A percentile compares a stretch with the other conserved stretches of the same genome.
Evolutionary conservation across 2,329 filamentous ascomycete species (phyloP).

Genomic region (Xylaria sp.): DNA sequence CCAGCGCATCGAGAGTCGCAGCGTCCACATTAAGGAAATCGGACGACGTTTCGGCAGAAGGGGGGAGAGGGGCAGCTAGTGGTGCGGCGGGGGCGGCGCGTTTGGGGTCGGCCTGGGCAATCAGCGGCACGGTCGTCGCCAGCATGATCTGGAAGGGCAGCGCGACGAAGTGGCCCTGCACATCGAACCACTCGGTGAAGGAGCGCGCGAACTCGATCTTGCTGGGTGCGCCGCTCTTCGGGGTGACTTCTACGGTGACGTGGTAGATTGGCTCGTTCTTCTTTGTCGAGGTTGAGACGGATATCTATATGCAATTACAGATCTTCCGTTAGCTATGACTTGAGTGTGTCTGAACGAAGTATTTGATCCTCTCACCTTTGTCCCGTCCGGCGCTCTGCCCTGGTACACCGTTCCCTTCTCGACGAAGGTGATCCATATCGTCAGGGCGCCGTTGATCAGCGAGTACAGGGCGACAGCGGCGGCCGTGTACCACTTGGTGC

Average conservation of each 20-base stretch:
- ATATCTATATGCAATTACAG: slow-evolving; percentile 64
- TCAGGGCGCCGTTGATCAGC: slow-evolving; percentile 79
- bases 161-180: slow-evolving; percentile 75
- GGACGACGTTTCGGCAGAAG: neutral
- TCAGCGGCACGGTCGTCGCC: slow-evolving; percentile 71
- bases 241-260: slow-evolving; percentile 70
- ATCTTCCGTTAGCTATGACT: neutral
- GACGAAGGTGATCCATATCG: slow-evolving; percentile 83
- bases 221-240: slow-evolving; percentile 52
- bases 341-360: neutral
- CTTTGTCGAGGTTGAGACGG: slow-evolving; percentile 75
- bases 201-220: slow-evolving; percentile 68
- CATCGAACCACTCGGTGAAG: slow-evolving; percentile 83
- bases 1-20: slow-evolving; percentile 60
- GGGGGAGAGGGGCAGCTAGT: neutral
- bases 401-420: slow-evolving; percentile 87
- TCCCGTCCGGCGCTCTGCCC: slow-evolving; percentile 72
- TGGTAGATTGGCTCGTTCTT: slow-evolving; percentile 88
- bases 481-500: slow-evolving; percentile 83
- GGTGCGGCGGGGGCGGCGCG: slow-evolving; percentile 54
- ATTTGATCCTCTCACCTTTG: slow-evolving; percentile 42
- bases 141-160: slow-evolving; percentile 83
- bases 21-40: slow-evolving; percentile 55
- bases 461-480: slow-evolving; percentile 84
- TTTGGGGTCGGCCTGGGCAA: slow-evolving; percentile 74